Conservation (phyloP, 2,329 filamentous ascomycete genomes). For the Bipolaris gigantea region DNA sequence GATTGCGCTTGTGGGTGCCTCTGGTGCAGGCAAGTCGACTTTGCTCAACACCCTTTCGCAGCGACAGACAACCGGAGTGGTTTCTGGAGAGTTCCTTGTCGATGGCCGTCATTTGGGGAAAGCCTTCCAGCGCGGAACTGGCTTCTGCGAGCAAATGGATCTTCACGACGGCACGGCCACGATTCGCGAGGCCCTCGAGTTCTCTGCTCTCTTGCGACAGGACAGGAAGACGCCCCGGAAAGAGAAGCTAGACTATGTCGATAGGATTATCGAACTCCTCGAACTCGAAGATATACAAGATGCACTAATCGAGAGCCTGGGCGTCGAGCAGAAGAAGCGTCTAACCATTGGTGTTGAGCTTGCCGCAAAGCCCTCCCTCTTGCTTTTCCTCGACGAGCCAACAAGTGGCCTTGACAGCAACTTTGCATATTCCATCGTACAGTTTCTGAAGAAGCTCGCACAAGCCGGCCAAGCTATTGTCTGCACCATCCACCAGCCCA, state of each 20-base stretch:
- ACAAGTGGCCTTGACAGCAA: slow-evolving; percentile 72
- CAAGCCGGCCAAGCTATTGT: slow-evolving; percentile 70
- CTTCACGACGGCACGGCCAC: slow-evolving; percentile 69
- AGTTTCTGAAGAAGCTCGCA: slow-evolving; percentile 69
- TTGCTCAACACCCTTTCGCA: slow-evolving; percentile 77
- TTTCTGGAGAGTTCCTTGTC: slow-evolving; percentile 71
- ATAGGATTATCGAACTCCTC: slow-evolving; percentile 66
- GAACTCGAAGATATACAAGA: slow-evolving; percentile 69
- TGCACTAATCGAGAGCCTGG: slow-evolving; percentile 65
- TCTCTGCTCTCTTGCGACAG: slow-evolving; percentile 68
- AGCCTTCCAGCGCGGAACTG: slow-evolving; percentile 67
- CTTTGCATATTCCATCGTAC: slow-evolving; percentile 67
- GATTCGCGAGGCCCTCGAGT: slow-evolving; percentile 68
- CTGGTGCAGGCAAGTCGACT: slow-evolving; percentile 81
- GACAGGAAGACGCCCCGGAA: slow-evolving; percentile 55
- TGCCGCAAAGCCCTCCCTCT: slow-evolving; percentile 60
- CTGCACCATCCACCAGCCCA: slow-evolving; percentile 75
- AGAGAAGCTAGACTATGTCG: slow-evolving; percentile 68
- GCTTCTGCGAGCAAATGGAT: slow-evolving; percentile 74
- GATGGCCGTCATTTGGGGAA: slow-evolving; percentile 64
- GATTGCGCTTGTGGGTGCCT: slow-evolving; percentile 80
- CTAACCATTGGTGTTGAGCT: slow-evolving; percentile 75
- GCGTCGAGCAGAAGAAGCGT: slow-evolving; percentile 71
- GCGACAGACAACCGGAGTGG: slow-evolving; percentile 66
- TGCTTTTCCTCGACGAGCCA: slow-evolving; percentile 73